These are phyloP conservation scores for Nitzschia sp. DNA, from an alignment of 108 stramenopile genomes.

Conservation along the genomic window DNA sequence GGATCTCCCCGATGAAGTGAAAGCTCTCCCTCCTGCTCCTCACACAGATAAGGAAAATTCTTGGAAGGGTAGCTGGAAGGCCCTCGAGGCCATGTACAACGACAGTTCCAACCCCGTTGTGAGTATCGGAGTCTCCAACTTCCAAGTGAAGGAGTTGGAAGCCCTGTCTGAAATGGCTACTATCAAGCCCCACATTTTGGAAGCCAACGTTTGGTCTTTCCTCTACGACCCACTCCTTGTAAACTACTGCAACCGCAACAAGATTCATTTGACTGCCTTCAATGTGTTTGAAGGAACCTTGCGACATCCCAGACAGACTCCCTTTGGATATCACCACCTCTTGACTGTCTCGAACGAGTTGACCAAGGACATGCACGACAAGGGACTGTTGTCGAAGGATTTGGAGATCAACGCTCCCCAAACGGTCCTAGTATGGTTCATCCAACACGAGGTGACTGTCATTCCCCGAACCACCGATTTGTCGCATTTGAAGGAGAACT, in stretches of 20 bases:
- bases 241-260: conserved; percentile 44
- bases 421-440: conserved; percentile 54
- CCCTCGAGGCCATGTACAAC: conserved; percentile 66
- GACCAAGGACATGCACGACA: conserved; percentile 2
- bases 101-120: conserved; percentile 42
- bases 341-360: conserved; percentile 36
- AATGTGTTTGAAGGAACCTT: conserved; percentile 67
- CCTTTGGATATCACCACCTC: conserved; percentile 40
- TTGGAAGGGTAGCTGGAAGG: conserved; percentile 81
- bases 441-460: conserved; percentile 53
- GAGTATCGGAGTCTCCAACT: conserved; percentile 87
- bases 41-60: conserved; percentile 66
- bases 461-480: conserved; percentile 50
- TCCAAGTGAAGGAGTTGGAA: conserved; percentile 67
- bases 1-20: conserved; percentile 50
- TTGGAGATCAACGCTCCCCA: conserved; percentile 33
- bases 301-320: conserved; percentile 18
- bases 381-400: conserved; percentile 7
- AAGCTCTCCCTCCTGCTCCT: conserved; percentile 68
- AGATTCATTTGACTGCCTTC: conserved; percentile 67
- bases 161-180: conserved; percentile 39
- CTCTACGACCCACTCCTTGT: conserved; percentile 70
- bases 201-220: conserved; percentile 73
- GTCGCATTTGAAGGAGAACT: conserved; percentile 48
- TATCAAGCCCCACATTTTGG: conserved; percentile 62